Evolutionary conservation across 1,284 basidiomycete species (phyloP).

Genomic region (Cryptococcus neoformans): DNA sequence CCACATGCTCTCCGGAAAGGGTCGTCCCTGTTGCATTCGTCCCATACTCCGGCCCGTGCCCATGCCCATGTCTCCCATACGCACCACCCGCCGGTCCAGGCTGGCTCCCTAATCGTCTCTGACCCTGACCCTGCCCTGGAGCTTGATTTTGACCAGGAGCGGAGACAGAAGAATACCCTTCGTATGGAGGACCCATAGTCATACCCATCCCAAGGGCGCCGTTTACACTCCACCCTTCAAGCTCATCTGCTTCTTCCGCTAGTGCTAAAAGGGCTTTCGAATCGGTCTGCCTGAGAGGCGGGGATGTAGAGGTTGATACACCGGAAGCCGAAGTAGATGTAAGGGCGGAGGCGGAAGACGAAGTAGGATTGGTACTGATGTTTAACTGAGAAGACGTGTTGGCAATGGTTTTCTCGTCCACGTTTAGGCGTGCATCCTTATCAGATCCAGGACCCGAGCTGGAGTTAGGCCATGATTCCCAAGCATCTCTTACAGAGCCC

Average conservation of each 20-base stretch:
- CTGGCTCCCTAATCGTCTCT: not conserved
- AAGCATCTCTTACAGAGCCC: slow-evolving; percentile 24
- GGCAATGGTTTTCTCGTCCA: not conserved
- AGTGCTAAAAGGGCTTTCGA: slow-evolving; percentile 47
- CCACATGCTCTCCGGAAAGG: too few species aligned
- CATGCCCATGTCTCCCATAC: not conserved
- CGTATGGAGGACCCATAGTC: not conserved
- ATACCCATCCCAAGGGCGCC: slow-evolving; percentile 9
- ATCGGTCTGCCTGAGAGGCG: slow-evolving; percentile 32
- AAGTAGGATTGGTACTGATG: not conserved
- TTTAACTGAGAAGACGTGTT: not conserved
- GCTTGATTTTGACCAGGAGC: not conserved
- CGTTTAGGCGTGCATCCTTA: slow-evolving; percentile 1
- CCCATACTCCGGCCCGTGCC: slow-evolving; percentile 6
- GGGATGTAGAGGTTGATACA: slow-evolving; percentile 32
- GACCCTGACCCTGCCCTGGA: not conserved
- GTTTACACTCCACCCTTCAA: slow-evolving; percentile 46
- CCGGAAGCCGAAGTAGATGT: slow-evolving; percentile 31
- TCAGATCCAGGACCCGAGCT: slow-evolving; percentile 4
- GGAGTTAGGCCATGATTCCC: slow-evolving; percentile 30
- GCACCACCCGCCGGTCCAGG: not conserved
- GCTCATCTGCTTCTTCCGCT: slow-evolving; percentile 47
- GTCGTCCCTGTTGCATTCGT: not conserved
- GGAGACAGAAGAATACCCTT: not conserved
- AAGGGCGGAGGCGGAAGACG: not conserved